A percentile compares a stretch with the other conserved stretches of the same genome.
Evolutionary conservation across 2,329 filamentous ascomycete genomes (phyloP).

Genomic region (Rutstroemia sp.): DNA sequence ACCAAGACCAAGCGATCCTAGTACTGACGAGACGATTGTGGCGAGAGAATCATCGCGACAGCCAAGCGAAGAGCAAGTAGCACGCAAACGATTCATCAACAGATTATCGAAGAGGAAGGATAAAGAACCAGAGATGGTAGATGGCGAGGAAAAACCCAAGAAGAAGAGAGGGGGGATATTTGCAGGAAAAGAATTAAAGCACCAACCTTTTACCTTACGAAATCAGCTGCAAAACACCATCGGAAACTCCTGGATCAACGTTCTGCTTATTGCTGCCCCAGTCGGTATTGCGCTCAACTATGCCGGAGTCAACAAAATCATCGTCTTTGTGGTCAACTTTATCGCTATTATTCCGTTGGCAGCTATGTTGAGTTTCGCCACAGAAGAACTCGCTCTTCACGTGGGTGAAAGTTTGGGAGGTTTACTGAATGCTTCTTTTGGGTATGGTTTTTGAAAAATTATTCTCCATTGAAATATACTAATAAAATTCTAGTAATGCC

Average conservation of each 20-base stretch:
- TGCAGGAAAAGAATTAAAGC: slow-evolving; percentile 34
- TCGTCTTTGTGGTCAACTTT: slow-evolving; percentile 84
- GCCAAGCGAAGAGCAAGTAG: slow-evolving; percentile 16
- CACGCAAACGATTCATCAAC: slow-evolving; percentile 16
- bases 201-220: slow-evolving; percentile 44
- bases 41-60: slow-evolving; percentile 10
- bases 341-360: slow-evolving; percentile 88
- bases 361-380: slow-evolving; percentile 78
- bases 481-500: slow-evolving; percentile 52
- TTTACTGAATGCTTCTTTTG: slow-evolving; percentile 84
- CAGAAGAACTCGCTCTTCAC: slow-evolving; percentile 78
- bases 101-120: slow-evolving; percentile 15
- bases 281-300: slow-evolving; percentile 72
- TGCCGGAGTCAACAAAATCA: slow-evolving; percentile 48
- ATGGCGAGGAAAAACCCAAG: slow-evolving; percentile 15
- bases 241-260: slow-evolving; percentile 79
- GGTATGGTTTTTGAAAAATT: slow-evolving; percentile 39
- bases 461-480: slow-evolving; percentile 16
- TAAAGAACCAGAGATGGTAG: slow-evolving; percentile 5
- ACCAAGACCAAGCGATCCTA: slow-evolving; percentile 15
- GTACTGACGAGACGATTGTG: slow-evolving; percentile 12
- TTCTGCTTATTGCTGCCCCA: slow-evolving; percentile 71
- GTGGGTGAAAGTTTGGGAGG: slow-evolving; percentile 83
- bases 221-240: slow-evolving; percentile 69
- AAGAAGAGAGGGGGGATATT: slow-evolving; percentile 25